A percentile compares a stretch with the other conserved stretches of the same genome.
These are phyloP conservation scores for Xylaria sp. DNA, from an alignment of 2,329 filamentous ascomycete species.

Conservation along the genomic window DNA sequence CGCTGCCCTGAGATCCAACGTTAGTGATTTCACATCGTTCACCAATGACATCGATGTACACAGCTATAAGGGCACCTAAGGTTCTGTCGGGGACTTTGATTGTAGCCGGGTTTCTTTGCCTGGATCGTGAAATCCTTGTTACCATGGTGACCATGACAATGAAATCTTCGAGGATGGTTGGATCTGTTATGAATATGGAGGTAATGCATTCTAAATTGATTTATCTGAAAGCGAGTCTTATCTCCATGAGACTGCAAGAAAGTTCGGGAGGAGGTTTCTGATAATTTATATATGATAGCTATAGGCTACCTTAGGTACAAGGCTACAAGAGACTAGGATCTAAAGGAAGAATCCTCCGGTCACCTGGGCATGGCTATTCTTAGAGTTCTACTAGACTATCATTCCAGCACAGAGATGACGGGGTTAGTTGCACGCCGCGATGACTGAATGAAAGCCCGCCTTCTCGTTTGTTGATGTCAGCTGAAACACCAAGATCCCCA, in stretches of 20 bases:
- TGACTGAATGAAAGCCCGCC: not conserved
- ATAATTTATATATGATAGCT: constrained; percentile 14
- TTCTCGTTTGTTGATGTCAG: not conserved
- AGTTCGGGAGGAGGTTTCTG: too few species aligned
- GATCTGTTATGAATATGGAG: constrained; percentile 53
- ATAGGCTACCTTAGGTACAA: not conserved
- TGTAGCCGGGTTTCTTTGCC: constrained; percentile 43
- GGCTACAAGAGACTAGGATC: not conserved
- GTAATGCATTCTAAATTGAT: constrained; percentile 44
- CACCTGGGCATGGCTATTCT: not conserved
- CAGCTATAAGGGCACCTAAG: constrained; percentile 54
- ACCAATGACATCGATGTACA: constrained; percentile 53
- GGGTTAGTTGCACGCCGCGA: not conserved
- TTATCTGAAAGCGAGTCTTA: constrained; percentile 10
- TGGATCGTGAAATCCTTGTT: constrained; percentile 51
- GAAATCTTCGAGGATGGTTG: constrained; percentile 51
- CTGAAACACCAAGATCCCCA: not conserved
- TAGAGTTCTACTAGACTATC: not conserved
- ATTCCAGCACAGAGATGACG: not conserved
- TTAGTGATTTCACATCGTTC: constrained; percentile 57
- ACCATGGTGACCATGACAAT: constrained; percentile 53
- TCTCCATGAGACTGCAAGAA: constrained; percentile 14
- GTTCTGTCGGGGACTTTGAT: constrained; percentile 50
- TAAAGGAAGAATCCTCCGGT: not conserved
- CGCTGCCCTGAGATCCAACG: constrained; percentile 47